phyloP scores from a whole-genome alignment of 805 yeast species.

The Starmerella apis region DNA sequence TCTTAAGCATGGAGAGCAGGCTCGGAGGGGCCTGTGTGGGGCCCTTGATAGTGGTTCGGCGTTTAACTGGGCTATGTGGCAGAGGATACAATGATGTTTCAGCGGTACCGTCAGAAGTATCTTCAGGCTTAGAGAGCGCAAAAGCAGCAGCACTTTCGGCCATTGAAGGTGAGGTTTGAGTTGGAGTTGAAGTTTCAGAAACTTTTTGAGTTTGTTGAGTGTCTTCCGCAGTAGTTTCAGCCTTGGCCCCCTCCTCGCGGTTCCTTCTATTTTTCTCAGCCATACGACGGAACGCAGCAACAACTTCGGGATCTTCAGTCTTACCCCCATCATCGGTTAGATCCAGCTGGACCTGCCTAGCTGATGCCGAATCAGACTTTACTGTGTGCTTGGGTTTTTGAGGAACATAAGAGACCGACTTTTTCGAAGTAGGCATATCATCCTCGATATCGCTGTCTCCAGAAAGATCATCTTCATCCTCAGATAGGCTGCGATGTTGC shows the following conservation, averaged over 20 bases:
- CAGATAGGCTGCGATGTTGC: conserved; percentile 5
- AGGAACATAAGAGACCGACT: conserved; percentile 14
- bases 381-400: conserved; percentile 5
- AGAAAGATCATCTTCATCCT: conserved; percentile 19
- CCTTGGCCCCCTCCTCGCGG: neutral
- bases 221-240: neutral
- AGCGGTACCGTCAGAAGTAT: conserved; percentile 5
- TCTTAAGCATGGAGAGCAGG: conserved; percentile 63
- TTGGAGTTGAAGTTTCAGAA: no score
- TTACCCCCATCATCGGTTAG: neutral
- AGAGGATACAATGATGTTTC: conserved; percentile 50
- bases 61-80: conserved; percentile 38
- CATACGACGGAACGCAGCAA: neutral
- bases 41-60: conserved; percentile 48
- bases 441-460: conserved; percentile 16
- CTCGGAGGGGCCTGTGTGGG: conserved; percentile 70
- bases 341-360: neutral
- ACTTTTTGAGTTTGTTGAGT: neutral
- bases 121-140: neutral
- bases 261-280: neutral
- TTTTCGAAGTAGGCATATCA: conserved; percentile 8
- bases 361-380: neutral
- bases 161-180: neutral
- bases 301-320: conserved; percentile 7
- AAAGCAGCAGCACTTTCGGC: conserved; percentile 1